Evolutionary conservation across 1,139 yeast species (phyloP), one percentile per base, ranked within the genome.

Genomic region (Meyerozyma sp.): DNA sequence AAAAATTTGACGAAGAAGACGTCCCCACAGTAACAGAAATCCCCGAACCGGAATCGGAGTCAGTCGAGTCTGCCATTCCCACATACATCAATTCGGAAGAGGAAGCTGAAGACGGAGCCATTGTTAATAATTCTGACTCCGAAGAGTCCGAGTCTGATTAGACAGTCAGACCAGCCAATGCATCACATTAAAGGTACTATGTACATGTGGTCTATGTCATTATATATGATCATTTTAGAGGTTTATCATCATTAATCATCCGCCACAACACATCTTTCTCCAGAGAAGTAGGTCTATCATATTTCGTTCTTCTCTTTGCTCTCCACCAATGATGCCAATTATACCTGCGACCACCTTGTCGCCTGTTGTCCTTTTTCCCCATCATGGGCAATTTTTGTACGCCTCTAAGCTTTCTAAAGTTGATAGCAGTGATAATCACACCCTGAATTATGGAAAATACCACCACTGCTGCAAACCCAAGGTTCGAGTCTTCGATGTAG

Each of bases 401-500:
- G 44, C 68, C 66, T 37, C 73, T 68, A 46, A 85, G 68, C 43
- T 75, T 74, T 43, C 68, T 67, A 54, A 82, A 68, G 50, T 75
- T 75, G 46, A 68, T 54, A 36, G 63, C 44, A 1, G 80, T 69
- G 46, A 78, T 65, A 1, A 70, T 43, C 4, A 65, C 40, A 1
- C 81, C 84, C 51, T 72, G 75, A 1, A 75, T 37, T n/a, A 75
- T 43, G 18, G 81, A 75, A 13, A 71, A 44, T 0, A 61, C 72
- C 13, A 88, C 78, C 16, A 86, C 84, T 0, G 75, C 63, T 0
- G 76, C 79, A 61, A 85, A 88, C 1, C 94, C 94, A 43, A 69
- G 61, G 14, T 69, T 61, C 2, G 87, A 75, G 25, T 90, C 95
- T 60, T 93, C 98, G 10, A 91, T 81, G 57, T 82, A 89, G 59